phyloP scores from a whole-genome alignment of 495 filamentous ascomycete species.

The Talaromyces proteolyticus region DNA sequence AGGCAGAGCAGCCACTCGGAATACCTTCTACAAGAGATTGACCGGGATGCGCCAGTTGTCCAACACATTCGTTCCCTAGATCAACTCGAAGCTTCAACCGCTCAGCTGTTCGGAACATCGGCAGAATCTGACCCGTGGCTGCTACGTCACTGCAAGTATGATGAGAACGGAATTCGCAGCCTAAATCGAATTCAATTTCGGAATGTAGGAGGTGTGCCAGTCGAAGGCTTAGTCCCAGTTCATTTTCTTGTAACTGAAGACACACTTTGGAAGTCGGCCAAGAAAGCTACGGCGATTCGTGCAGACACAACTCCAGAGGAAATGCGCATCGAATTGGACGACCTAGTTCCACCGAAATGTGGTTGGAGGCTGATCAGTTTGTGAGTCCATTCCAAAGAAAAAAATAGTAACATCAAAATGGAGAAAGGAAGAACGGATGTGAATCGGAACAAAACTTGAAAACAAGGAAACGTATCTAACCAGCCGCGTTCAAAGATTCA shows the following conservation, averaged over 20 bases:
- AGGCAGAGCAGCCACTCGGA: too few species aligned
- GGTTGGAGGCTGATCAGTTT: slow-evolving; percentile 21
- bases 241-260: slow-evolving; percentile 29
- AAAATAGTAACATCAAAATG: too few species aligned
- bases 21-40: neutral
- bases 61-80: slow-evolving; percentile 21
- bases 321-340: slow-evolving; percentile 17
- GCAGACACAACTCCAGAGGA: neutral
- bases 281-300: slow-evolving; percentile 12
- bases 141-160: slow-evolving; percentile 29
- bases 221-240: slow-evolving; percentile 23
- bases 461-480: too few species aligned
- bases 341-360: slow-evolving; percentile 21
- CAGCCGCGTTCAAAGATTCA: slow-evolving; percentile 17
- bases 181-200: slow-evolving; percentile 31
- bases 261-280: slow-evolving; percentile 14
- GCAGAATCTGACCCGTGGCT: slow-evolving; percentile 34
- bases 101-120: slow-evolving; percentile 28
- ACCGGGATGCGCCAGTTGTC: slow-evolving; percentile 2
- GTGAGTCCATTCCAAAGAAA: slow-evolving; percentile 12
- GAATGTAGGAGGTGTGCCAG: slow-evolving; percentile 31
- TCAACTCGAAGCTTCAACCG: slow-evolving; percentile 22
- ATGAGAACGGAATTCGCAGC: slow-evolving; percentile 25
- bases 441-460: too few species aligned
- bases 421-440: too few species aligned